phyloP scores from a whole-genome alignment of 331 rosid species.

The Prunus yedoensis region DNA sequence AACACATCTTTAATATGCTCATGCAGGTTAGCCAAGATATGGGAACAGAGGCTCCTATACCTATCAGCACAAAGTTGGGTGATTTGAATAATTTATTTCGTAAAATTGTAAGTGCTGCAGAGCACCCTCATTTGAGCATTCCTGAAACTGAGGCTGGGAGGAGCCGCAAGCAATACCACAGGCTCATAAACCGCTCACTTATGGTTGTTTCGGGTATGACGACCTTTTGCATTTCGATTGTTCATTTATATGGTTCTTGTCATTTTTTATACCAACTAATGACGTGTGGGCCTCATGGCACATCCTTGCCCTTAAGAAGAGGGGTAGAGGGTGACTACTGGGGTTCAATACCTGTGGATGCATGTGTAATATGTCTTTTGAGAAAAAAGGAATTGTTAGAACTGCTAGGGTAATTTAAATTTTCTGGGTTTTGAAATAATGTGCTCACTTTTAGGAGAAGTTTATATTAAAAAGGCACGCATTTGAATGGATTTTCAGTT shows the following conservation, averaged over 20 bases:
- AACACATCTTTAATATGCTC: background rate
- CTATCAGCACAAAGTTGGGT: conserved; percentile 73
- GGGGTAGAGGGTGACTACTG: background rate
- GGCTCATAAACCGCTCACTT: conserved; percentile 73
- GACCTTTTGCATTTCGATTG: conserved; percentile 10
- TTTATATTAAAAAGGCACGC: background rate
- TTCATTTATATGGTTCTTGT: background rate
- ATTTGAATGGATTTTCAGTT: background rate
- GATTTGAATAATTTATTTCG: conserved; percentile 70
- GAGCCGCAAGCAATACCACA: conserved; percentile 86
- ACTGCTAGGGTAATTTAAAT: background rate
- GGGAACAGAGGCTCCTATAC: conserved; percentile 98
- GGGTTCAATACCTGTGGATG: background rate
- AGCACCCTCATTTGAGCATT: conserved; percentile 94
- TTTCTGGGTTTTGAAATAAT: background rate
- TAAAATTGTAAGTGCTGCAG: conserved; percentile 76
- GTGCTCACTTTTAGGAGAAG: background rate
- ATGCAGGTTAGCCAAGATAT: conserved; percentile 93
- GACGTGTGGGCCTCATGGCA: background rate
- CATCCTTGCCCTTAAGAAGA: background rate
- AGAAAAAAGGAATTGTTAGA: background rate
- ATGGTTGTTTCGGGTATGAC: conserved; percentile 81
- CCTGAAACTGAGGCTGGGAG: conserved; percentile 99
- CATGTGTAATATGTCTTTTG: background rate
- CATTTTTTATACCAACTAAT: background rate